Percentiles rank a stretch among this genome's conserved stretches.
Evolutionary conservation across 805 yeast genomes (phyloP).

Genomic region (Lachancea cidri): DNA sequence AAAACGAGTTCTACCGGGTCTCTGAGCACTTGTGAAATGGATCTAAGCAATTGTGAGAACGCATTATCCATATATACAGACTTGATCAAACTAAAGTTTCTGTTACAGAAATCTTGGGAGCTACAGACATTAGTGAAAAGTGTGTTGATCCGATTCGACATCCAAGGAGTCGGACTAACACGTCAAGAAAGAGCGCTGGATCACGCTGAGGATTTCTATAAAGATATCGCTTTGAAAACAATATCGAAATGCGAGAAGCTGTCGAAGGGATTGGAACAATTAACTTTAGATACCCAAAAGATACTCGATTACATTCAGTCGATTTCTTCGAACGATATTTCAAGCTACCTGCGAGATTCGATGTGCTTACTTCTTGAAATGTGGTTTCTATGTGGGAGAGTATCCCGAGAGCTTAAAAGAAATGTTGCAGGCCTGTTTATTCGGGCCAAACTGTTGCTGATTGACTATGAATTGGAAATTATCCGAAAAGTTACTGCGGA

Average conservation of each 20-base stretch:
- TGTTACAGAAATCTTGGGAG: slow-evolving; percentile 31
- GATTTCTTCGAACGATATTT: slow-evolving; percentile 24
- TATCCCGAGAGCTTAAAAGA: slow-evolving; percentile 29
- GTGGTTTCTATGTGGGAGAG: slow-evolving; percentile 21
- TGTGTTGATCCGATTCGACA: slow-evolving; percentile 24
- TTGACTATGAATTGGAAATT: slow-evolving; percentile 55
- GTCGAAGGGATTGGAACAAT: slow-evolving; percentile 16
- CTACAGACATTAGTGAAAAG: slow-evolving; percentile 27
- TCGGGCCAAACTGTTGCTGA: slow-evolving; percentile 57
- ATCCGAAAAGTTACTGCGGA: slow-evolving; percentile 14
- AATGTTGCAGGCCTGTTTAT: slow-evolving; percentile 55
- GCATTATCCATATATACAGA: slow-evolving; percentile 26
- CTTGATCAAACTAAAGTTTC: slow-evolving; percentile 23
- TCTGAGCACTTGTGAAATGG: neutral
- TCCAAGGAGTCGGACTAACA: slow-evolving; percentile 4
- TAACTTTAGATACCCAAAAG: slow-evolving; percentile 11
- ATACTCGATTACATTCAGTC: slow-evolving; percentile 24
- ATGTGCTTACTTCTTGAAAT: slow-evolving; percentile 33
- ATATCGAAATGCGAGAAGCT: slow-evolving; percentile 43
- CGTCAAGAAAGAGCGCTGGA: slow-evolving; percentile 1
- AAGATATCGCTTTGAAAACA: slow-evolving; percentile 50
- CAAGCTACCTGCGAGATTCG: slow-evolving; percentile 41
- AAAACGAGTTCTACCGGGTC: neutral
- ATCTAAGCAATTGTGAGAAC: slow-evolving; percentile 22
- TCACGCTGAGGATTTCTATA: slow-evolving; percentile 40